Evolutionary conservation across 257 asterid genomes (phyloP).

Genomic region (Paraleonurus japonicus): DNA sequence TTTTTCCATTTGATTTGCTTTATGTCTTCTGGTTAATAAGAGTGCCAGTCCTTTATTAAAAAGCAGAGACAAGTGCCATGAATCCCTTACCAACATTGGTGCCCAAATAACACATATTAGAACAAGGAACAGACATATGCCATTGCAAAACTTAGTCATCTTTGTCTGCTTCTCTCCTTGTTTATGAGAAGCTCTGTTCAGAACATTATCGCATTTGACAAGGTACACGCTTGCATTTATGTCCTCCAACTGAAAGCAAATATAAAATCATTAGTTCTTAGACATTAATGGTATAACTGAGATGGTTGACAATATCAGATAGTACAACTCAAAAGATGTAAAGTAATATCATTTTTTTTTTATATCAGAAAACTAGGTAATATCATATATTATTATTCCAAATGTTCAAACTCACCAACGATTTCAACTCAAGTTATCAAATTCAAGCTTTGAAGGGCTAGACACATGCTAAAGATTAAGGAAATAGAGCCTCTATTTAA

Average conservation of each 20-base stretch:
- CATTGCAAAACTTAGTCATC: constrained; percentile 94
- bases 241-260: constrained; percentile 83
- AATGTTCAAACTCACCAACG: neutral
- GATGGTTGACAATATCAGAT: constrained; percentile 16
- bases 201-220: constrained; percentile 89
- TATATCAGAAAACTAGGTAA: no score
- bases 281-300: neutral
- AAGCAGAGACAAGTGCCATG: constrained; percentile 11
- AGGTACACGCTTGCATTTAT: constrained; percentile 97
- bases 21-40: neutral
- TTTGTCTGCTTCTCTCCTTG: constrained; percentile 90
- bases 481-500: neutral
- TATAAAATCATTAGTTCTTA: constrained; percentile 29
- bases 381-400: neutral
- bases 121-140: constrained; percentile 84
- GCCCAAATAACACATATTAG: constrained; percentile 97
- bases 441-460: constrained; percentile 3
- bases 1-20: neutral
- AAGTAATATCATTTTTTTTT: no score
- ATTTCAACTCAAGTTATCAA: neutral
- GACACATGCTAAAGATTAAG: neutral
- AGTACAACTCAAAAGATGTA: constrained; percentile 1
- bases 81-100: constrained; percentile 90
- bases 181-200: constrained; percentile 86
- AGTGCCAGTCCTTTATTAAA: neutral